Conservation (phyloP, 2,329 filamentous ascomycete genomes). For the Zasmidium citrigriseum region DNA sequence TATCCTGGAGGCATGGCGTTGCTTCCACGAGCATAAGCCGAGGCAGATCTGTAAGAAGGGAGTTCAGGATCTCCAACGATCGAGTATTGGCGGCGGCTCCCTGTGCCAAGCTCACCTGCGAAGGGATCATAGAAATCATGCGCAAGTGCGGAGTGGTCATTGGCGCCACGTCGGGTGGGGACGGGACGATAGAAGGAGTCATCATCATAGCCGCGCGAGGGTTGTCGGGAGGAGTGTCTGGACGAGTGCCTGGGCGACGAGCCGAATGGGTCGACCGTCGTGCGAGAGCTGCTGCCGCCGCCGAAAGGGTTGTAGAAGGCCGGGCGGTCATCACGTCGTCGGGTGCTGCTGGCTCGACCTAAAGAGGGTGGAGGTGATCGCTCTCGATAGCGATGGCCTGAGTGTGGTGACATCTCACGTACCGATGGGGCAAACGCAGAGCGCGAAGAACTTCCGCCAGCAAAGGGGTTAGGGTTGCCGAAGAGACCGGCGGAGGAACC, state of each 20-base stretch:
- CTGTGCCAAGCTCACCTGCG: slow-evolving; percentile 1
- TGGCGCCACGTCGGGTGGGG: not conserved
- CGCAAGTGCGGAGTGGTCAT: not conserved
- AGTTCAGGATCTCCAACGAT: not conserved
- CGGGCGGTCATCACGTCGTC: not conserved
- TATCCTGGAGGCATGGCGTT: not conserved
- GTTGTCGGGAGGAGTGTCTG: too few species aligned
- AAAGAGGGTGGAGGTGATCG: not conserved
- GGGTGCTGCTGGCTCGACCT: not conserved
- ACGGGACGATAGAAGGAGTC: not conserved
- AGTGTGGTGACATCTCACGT: not conserved
- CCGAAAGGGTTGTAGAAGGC: not conserved
- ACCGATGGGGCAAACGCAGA: too few species aligned
- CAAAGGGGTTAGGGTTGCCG: not conserved
- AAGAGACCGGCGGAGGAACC: not conserved
- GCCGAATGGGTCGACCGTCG: not conserved
- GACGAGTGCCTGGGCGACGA: not conserved
- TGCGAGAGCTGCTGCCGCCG: not conserved
- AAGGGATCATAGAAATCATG: slow-evolving; percentile 6
- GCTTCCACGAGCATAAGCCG: not conserved
- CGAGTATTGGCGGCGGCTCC: not conserved
- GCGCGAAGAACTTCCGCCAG: not conserved
- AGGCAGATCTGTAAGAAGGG: slow-evolving; percentile 1
- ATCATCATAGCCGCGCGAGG: not conserved
- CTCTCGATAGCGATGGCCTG: not conserved